phyloP scores from a whole-genome alignment of 75 land plant genomes.

The Pseudotsuga menziesii region DNA sequence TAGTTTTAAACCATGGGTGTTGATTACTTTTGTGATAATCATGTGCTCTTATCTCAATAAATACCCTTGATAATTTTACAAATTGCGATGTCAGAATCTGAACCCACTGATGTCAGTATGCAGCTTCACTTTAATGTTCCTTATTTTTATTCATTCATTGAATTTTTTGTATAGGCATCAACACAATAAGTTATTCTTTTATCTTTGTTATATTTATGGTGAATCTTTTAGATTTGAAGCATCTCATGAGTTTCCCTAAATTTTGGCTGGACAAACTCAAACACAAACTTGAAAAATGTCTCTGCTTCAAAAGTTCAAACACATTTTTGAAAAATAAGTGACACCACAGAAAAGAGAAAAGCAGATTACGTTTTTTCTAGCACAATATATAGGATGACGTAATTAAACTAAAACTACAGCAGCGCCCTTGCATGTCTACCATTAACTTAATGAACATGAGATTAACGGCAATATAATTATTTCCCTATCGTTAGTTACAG shows the following conservation, averaged over 20 bases:
- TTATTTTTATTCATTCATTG: no score
- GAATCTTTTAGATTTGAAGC: neutral
- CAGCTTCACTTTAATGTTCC: no score
- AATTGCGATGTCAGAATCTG: no score
- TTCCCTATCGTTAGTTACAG: no score
- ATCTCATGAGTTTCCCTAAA: neutral
- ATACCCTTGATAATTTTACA: no score
- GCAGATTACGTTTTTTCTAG: neutral
- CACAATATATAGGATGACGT: neutral
- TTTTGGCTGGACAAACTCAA: neutral
- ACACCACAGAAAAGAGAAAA: neutral
- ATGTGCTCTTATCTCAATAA: no score
- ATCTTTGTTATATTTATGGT: no score
- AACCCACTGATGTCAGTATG: no score
- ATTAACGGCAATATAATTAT: neutral
- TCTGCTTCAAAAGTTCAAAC: neutral
- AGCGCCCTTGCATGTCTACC: neutral
- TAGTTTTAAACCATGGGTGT: no score
- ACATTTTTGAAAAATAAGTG: neutral
- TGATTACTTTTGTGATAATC: no score
- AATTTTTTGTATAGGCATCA: no score
- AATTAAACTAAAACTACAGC: neutral
- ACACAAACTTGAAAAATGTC: neutral
- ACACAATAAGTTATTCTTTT: no score
- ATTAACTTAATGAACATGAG: neutral